Evolutionary conservation across 2,329 filamentous ascomycete genomes (phyloP), one percentile per base, ranked within the genome.

Genomic region (Lizonia empirigonia): DNA sequence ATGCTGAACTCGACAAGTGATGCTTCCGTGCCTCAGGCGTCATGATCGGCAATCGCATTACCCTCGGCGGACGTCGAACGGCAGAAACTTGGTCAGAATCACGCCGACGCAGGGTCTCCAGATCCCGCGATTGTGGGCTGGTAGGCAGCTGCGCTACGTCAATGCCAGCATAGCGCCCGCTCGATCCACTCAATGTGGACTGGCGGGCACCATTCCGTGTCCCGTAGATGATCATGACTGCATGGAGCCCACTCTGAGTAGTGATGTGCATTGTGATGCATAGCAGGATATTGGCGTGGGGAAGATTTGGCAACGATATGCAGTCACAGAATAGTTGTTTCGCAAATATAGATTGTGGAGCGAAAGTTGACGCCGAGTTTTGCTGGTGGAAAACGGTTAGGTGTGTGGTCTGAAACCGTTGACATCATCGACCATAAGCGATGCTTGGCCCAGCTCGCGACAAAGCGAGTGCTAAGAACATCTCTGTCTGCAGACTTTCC

Each of bases 91-190:
- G 44, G 56, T 53, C 58, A 45, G 50, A 53, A 59, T 50, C 59
- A 58, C 58, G 54, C 54, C 41, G 51, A 64, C 40, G 63, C 64
- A 67, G 63, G 63, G 63, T 63, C 64, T 58, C 37, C 36, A 45
- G 46, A 56, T 52, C 50, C 61, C 56, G 52, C 56, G 44, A 19
- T 42, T 35, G 46, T 49, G 52, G 48, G 59, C 61, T 65, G 58
- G 59, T 50, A 36, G 49, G 15, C 50, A 50, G 38, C 12, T 46
- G 42, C 20, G 50, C 62, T 59, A 65, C 50, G 37, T 34, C 34
- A 13, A 56, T 58, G 50, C 20, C 23, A 44, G 44, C 23, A 35
- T 44, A 45, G 53, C 44, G 53, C 30, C 54, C 57, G 59, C 42
- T 19, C 24, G 18, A 48, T 32, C 51, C 55, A 56, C 51, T 30